Conservation (phyloP, 2,329 filamentous ascomycete genomes). For the Colletotrichum sp. region DNA sequence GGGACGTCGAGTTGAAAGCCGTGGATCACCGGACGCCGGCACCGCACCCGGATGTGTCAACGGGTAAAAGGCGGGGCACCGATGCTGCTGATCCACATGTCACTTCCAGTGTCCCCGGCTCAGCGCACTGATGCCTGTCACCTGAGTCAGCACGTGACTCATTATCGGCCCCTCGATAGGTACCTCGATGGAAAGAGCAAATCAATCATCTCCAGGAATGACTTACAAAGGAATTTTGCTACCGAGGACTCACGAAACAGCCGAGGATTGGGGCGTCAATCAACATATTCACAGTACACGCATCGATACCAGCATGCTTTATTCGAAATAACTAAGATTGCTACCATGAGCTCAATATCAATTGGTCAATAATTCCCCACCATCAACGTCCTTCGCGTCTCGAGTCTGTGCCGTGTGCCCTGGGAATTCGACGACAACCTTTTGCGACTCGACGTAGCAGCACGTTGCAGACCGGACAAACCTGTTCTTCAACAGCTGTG, state of each 20-base stretch:
- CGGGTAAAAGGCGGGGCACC: not conserved
- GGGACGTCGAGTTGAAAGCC: not conserved
- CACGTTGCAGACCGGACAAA: not conserved
- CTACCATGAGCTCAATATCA: slow-evolving; percentile 19
- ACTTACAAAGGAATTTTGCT: not conserved
- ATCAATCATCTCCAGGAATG: not conserved
- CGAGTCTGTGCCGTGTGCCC: not conserved
- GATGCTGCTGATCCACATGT: not conserved
- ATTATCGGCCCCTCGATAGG: not conserved
- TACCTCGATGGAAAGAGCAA: not conserved
- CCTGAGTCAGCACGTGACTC: not conserved
- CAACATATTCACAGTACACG: not conserved
- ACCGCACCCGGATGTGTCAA: not conserved
- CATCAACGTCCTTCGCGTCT: not conserved
- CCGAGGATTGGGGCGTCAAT: not conserved
- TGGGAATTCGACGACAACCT: not conserved
- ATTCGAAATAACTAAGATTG: not conserved
- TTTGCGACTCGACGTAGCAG: not conserved
- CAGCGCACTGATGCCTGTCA: accelerated
- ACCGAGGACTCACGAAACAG: not conserved
- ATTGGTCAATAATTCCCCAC: slow-evolving; percentile 14
- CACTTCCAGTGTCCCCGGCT: not conserved
- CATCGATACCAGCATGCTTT: not conserved
- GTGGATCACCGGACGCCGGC: not conserved
- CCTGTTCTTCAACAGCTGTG: not conserved